A percentile compares a stretch with the other conserved stretches of the same genome.
Conservation (phyloP, 75 land plant species). For the Ceratopteris richardii region DNA sequence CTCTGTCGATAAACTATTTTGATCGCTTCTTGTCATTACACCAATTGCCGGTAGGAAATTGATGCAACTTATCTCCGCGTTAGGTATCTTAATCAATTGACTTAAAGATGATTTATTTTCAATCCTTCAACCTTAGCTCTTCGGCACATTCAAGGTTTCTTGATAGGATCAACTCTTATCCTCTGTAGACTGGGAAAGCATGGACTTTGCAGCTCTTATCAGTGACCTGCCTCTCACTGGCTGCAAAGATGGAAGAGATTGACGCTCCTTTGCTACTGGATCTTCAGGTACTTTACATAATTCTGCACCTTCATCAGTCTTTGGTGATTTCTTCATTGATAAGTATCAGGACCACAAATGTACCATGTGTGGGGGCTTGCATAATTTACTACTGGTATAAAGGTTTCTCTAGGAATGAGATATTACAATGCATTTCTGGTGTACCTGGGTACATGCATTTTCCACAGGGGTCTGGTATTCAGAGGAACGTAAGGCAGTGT, state of each 20-base stretch:
- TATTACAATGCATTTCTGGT: too few species aligned
- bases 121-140: background rate
- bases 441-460: too few species aligned
- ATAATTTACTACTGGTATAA: too few species aligned
- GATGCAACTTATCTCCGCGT: background rate
- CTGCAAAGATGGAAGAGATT: conserved; percentile 82
- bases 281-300: conserved; percentile 37
- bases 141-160: background rate
- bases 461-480: too few species aligned
- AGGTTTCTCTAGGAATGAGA: too few species aligned
- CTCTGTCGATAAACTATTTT: conserved; percentile 56
- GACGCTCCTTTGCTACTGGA: conserved; percentile 71
- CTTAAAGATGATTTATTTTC: background rate
- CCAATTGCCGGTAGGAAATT: conserved; percentile 25
- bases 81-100: too few species aligned
- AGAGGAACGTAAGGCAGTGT: too few species aligned
- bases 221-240: conserved; percentile 68
- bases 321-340: background rate
- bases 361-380: too few species aligned
- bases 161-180: background rate
- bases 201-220: conserved; percentile 64
- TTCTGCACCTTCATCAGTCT: background rate
- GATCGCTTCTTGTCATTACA: conserved; percentile 63
- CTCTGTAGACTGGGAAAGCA: conserved; percentile 34
- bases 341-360: too few species aligned